Conservation (phyloP, 805 yeast species). For the Starmerella ratchasimensis region DNA sequence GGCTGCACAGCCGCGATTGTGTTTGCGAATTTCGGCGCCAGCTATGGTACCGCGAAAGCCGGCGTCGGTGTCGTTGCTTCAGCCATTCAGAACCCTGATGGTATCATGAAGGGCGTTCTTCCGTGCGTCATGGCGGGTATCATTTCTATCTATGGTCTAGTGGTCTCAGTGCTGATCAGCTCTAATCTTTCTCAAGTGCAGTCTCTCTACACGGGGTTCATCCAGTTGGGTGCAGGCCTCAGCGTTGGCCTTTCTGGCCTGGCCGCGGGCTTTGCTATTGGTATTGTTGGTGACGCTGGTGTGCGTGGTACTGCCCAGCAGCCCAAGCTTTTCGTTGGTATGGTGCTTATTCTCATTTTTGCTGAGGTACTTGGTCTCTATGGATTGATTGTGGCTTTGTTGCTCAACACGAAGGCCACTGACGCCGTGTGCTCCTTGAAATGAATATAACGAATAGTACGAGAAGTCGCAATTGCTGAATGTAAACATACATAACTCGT, state of each 20-base stretch:
- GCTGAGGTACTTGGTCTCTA: constrained; percentile 98
- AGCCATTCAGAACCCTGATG: constrained; percentile 93
- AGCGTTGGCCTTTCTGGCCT: constrained; percentile 94
- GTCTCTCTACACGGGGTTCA: constrained; percentile 92
- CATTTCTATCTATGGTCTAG: constrained; percentile 94
- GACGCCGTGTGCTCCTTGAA: constrained; percentile 49
- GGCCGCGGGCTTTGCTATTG: constrained; percentile 98
- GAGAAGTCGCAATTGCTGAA: too few species aligned
- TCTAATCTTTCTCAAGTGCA: constrained; percentile 79
- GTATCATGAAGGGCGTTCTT: constrained; percentile 66
- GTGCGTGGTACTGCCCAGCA: constrained; percentile 97
- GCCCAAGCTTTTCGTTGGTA: constrained; percentile 96
- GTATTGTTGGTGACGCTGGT: constrained; percentile 99
- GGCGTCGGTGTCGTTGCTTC: constrained; percentile 99
- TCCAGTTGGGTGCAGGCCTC: constrained; percentile 95
- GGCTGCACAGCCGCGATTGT: constrained; percentile 99
- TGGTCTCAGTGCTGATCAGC: constrained; percentile 87
- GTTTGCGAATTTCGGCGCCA: constrained; percentile 97
- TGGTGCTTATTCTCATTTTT: constrained; percentile 95
- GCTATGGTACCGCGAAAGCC: constrained; percentile 97
- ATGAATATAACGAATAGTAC: neutral
- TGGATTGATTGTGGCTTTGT: constrained; percentile 95
- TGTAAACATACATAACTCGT: too few species aligned
- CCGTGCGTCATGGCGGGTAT: constrained; percentile 99
- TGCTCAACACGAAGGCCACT: constrained; percentile 94